A percentile compares a stretch with the other conserved stretches of the same genome.
Conservation (phyloP, 129 eudicot species). For the Lactuca sativa region DNA sequence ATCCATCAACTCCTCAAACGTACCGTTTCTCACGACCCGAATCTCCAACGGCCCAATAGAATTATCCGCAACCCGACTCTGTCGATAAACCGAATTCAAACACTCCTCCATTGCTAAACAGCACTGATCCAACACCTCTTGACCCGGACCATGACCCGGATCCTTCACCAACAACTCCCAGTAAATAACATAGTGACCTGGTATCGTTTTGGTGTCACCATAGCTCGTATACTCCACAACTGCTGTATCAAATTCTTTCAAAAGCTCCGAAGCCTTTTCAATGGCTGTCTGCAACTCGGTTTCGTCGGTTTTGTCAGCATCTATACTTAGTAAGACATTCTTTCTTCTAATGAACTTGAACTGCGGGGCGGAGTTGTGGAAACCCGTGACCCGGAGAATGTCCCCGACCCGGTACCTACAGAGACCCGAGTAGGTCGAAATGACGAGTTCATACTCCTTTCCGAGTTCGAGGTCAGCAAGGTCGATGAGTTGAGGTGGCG, state of each 20-base stretch:
- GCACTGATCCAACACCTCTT: slow-evolving; percentile 34
- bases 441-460: slow-evolving; percentile 70
- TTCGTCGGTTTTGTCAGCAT: slow-evolving; percentile 73
- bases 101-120: slow-evolving; percentile 54
- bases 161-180: slow-evolving; percentile 56
- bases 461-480: slow-evolving; percentile 65
- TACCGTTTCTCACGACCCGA: slow-evolving; percentile 51
- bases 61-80: slow-evolving; percentile 58
- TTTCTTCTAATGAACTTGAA: slow-evolving; percentile 73
- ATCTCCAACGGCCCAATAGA: slow-evolving; percentile 68
- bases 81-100: slow-evolving; percentile 49
- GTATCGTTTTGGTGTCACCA: slow-evolving; percentile 47
- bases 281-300: slow-evolving; percentile 74
- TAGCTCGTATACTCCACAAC: slow-evolving; percentile 68
- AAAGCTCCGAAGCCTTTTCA: slow-evolving; percentile 42
- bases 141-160: slow-evolving; percentile 31
- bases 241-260: slow-evolving; percentile 37
- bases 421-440: slow-evolving; percentile 68
- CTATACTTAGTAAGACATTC: slow-evolving; percentile 66
- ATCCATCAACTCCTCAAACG: slow-evolving; percentile 64
- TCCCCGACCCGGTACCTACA: slow-evolving; percentile 79
- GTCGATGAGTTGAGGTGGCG: slow-evolving; percentile 45
- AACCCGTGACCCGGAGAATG: slow-evolving; percentile 79
- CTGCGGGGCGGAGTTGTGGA: slow-evolving; percentile 74
- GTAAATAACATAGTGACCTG: slow-evolving; percentile 55